Percentiles rank a stretch among this genome's conserved stretches.
Conservation (phyloP, 1,284 basidiomycete species). For the Vanrija humicola region DNA sequence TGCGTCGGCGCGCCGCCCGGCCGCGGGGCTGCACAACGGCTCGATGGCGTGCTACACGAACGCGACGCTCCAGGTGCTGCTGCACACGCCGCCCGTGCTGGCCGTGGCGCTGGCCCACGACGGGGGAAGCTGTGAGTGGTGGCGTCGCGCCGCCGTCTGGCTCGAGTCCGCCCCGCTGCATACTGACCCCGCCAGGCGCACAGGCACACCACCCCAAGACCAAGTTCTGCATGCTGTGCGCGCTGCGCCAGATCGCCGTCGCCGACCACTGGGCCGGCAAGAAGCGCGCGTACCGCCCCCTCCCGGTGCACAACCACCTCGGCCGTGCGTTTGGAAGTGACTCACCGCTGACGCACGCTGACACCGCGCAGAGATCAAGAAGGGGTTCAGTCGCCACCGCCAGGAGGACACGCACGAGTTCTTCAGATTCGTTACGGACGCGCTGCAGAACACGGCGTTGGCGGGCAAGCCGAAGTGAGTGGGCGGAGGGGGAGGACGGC, state of each 20-base stretch:
- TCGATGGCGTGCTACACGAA: conserved; percentile 98
- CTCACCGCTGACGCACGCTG: background rate
- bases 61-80: conserved; percentile 85
- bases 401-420: conserved; percentile 99
- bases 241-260: conserved; percentile 52
- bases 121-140: conserved; percentile 40
- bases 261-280: conserved; percentile 29
- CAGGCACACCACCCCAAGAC: conserved; percentile 6
- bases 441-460: conserved; percentile 79
- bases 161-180: too few relatives aligned
- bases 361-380: conserved; percentile 82
- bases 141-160: conserved; percentile 24
- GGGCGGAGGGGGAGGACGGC: too few relatives aligned
- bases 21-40: conserved; percentile 73
- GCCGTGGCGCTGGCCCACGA: conserved; percentile 62
- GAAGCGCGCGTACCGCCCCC: conserved; percentile 53
- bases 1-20: conserved; percentile 10
- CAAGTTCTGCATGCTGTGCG: conserved; percentile 74
- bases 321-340: conserved; percentile 56
- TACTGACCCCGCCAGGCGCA: conserved; percentile 20
- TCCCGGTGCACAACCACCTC: conserved; percentile 61
- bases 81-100: conserved; percentile 89
- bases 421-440: conserved; percentile 88
- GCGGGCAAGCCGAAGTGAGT: conserved; percentile 64
- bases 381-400: conserved; percentile 80